phyloP scores from a whole-genome alignment of 2,329 filamentous ascomycete genomes.

The Penicillium sp. region DNA sequence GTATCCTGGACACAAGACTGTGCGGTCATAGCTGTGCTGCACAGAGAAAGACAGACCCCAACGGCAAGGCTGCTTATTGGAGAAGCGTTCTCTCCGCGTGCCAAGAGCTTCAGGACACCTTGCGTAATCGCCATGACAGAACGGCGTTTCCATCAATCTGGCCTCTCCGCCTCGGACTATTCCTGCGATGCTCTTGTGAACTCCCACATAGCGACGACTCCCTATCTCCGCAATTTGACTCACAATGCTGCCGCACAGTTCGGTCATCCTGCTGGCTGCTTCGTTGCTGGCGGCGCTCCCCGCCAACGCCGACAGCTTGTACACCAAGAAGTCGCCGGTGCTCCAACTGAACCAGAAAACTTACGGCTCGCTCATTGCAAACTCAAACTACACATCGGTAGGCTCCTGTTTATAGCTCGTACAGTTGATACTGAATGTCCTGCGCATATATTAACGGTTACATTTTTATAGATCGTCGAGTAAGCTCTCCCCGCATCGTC shows the following conservation, averaged over 20 bases:
- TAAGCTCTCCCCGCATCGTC: constrained; percentile 35
- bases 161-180: constrained; percentile 7
- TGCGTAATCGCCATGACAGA: constrained; percentile 27
- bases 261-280: constrained; percentile 50
- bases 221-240: not conserved
- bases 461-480: constrained; percentile 50
- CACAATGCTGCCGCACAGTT: constrained; percentile 41
- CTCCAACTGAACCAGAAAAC: constrained; percentile 74
- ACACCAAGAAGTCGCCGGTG: constrained; percentile 82
- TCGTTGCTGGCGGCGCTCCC: constrained; percentile 66
- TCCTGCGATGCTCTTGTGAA: constrained; percentile 5
- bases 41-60: constrained; percentile 1
- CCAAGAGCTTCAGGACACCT: constrained; percentile 45
- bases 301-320: constrained; percentile 67
- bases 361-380: constrained; percentile 78
- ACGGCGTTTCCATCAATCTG: constrained; percentile 3
- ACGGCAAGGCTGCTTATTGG: constrained; percentile 15
- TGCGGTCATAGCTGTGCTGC: constrained; percentile 11
- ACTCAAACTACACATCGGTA: constrained; percentile 90
- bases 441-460: constrained; percentile 3
- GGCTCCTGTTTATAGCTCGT: constrained; percentile 30
- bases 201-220: no score
- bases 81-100: constrained; percentile 26
- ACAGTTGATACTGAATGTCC: not conserved
- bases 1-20: constrained; percentile 4